Evolutionary conservation across 139 green algal species (phyloP), one percentile per base, ranked within the genome.

Genomic region (Picochlorum sp.): DNA sequence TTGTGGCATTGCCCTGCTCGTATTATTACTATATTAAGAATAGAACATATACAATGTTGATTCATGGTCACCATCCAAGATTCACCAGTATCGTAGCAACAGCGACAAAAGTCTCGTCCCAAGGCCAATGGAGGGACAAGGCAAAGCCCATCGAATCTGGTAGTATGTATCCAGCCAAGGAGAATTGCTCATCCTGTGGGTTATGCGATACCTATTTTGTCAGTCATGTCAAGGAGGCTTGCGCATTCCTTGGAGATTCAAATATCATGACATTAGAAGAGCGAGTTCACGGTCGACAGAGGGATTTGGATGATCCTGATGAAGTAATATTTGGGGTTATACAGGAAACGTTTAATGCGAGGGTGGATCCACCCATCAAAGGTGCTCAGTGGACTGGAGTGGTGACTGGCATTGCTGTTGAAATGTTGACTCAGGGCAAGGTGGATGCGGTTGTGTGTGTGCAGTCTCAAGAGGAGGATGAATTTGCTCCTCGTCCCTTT

Each of bases 391-490:
- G 92, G 92, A 98, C 92, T 3, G 92, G 92, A 13, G 81, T 97
- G 18, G 86, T 97, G 45, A 96, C 88, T 9, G 65, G 84, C n/a
- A 75, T 88, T 18, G 79, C 76, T 4, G 81, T 84, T 13, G 76
- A 85, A 59, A 95, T 95, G 90, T 75, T 98, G 18, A 50, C 81
- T 41, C 73, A 37, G 3, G 88, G 88, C 9, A 79, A 73, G 38
- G 92, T 98, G 47, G 93, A 98, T 2, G 93, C 86, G 0, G 93
- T 98, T 24, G 83, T 98, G 15, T 97, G 91, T 64, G 91, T 97
- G 51, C 85, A 96, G 70, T 81, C 59, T 21, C 77, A 96, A n/a
- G 68, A 81, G 28, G 66, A 88, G 23, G 90, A 96, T 74, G 80
- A 82, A 49, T 91, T 96, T 58, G 77, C 54, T 5, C 90, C 90